Conservation (phyloP, 345 rosid species). For the Anacardium occidentale region DNA sequence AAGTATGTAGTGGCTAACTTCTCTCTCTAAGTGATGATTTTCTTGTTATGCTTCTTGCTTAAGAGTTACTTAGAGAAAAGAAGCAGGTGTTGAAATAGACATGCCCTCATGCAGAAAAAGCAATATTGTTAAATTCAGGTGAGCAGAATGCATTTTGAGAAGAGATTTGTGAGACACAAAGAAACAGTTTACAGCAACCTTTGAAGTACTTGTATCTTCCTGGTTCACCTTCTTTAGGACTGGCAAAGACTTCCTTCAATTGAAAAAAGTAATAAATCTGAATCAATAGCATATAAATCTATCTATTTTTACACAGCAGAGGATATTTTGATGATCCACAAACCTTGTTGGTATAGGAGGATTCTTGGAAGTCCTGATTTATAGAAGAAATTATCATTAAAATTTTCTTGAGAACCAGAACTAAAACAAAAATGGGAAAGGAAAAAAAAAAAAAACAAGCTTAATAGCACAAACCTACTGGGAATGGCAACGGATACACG, state of each 20-base stretch:
- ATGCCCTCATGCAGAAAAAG: neutral
- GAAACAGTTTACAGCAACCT: constrained; percentile 21
- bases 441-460: constrained; percentile 17
- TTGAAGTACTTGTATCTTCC: constrained; percentile 21
- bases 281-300: constrained; percentile 9
- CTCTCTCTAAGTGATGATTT: neutral
- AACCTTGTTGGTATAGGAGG: constrained; percentile 38
- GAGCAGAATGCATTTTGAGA: neutral
- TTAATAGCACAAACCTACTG: constrained; percentile 41
- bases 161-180: neutral
- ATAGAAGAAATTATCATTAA: constrained; percentile 1
- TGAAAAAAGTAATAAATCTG: constrained; percentile 1
- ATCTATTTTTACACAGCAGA: neutral
- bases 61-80: neutral
- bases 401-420: constrained; percentile 5
- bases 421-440: constrained; percentile 3
- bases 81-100: neutral
- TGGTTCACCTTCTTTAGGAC: constrained; percentile 32
- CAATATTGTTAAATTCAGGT: neutral
- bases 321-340: constrained; percentile 9
- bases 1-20: neutral
- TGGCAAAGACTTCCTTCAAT: constrained; percentile 58
- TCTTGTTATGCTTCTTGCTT: neutral
- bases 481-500: constrained; percentile 30
- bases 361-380: constrained; percentile 28